Evolutionary conservation across 2,329 filamentous ascomycete species (phyloP).

Genomic region (Fusarium solani-melongenae): DNA sequence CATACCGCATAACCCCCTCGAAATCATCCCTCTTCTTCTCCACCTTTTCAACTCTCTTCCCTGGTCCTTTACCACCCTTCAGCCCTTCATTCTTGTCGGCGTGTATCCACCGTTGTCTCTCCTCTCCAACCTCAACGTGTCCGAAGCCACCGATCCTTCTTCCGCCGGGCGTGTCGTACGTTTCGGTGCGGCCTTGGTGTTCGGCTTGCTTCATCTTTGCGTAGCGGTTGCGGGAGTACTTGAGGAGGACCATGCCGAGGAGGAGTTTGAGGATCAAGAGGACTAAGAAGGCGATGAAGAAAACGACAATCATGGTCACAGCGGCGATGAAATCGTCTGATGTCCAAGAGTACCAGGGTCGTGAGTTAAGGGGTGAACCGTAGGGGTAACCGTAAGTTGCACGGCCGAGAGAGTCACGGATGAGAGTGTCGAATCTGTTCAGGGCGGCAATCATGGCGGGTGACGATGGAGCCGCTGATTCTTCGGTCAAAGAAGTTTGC

Average conservation of each 20-base stretch:
- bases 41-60: slow-evolving; percentile 62
- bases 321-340: slow-evolving; percentile 80
- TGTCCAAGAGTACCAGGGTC: slow-evolving; percentile 66
- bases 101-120: slow-evolving; percentile 87
- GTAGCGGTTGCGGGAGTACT: slow-evolving; percentile 83
- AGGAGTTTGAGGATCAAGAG: slow-evolving; percentile 87
- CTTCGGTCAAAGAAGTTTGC: slow-evolving; percentile 73
- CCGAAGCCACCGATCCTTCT: slow-evolving; percentile 85
- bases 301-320: slow-evolving; percentile 85
- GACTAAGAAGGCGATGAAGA: slow-evolving; percentile 86
- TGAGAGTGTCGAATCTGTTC: slow-evolving; percentile 79
- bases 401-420: slow-evolving; percentile 81
- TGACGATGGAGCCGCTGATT: slow-evolving; percentile 72
- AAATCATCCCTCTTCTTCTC: slow-evolving; percentile 64
- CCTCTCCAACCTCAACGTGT: slow-evolving; percentile 88
- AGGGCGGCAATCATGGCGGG: slow-evolving; percentile 82
- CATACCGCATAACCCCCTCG: slow-evolving; percentile 82
- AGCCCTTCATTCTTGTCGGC: slow-evolving; percentile 82
- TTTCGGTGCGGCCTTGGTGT: slow-evolving; percentile 60
- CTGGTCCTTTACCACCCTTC: slow-evolving; percentile 62
- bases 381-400: slow-evolving; percentile 73
- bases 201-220: slow-evolving; percentile 81
- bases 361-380: slow-evolving; percentile 51
- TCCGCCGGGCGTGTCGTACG: slow-evolving; percentile 73
- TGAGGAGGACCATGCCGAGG: slow-evolving; percentile 87